Base-by-base conservation (phyloP, 805 yeast species). In the Barnettozyma californica region DNA sequence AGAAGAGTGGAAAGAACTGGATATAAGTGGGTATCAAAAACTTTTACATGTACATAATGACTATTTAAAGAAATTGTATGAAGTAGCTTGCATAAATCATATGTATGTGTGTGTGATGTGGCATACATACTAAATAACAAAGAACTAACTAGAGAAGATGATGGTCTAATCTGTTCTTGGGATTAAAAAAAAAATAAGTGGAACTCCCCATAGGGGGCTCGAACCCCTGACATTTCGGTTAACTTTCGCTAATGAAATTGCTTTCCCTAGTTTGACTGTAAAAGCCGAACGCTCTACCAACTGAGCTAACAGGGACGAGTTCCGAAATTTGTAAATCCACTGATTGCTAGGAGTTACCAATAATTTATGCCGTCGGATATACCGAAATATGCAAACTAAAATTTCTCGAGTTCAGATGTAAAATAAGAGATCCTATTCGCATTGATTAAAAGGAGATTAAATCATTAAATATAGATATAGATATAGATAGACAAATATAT, bases 211-310 rank as follows among this genome's bases (percentile, higher is more conserved):
- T 69, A 68, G 73, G 73, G 74, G 73, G 73, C 71, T 70, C 74
- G 73, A 70, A 69, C 73, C 73, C 73, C 73, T 69, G 74, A 69
- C 74, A 69, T 69, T 69, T 69, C 71, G 73, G 70, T 68, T 66
- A 68, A 52, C 68, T 66, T 65, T 68, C 64, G 59, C 66, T 58
- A 61, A 53, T 41, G 47, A 44, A 46, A 58, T 67, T 73, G 68
- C 23, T 45, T 48, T 34, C 52, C 52, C 35, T 45, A 41, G 49
- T 42, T 43, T 45, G 52, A 51, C 51, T 48, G 49, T 77, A 77
- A 77, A 76, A 77, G 82, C 80, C 81, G 80, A 76, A 76, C 81
- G 81, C 81, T 77, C 81, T 77, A 77, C 81, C 82, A 76, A 77
- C 81, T 76, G 82, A 77, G 81, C 82, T 77, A 77, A 68, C 73